Percentiles rank a stretch among this genome's conserved stretches.
Evolutionary conservation across 805 yeast species (phyloP).

Genomic region (Blastobotrys peoriensis): DNA sequence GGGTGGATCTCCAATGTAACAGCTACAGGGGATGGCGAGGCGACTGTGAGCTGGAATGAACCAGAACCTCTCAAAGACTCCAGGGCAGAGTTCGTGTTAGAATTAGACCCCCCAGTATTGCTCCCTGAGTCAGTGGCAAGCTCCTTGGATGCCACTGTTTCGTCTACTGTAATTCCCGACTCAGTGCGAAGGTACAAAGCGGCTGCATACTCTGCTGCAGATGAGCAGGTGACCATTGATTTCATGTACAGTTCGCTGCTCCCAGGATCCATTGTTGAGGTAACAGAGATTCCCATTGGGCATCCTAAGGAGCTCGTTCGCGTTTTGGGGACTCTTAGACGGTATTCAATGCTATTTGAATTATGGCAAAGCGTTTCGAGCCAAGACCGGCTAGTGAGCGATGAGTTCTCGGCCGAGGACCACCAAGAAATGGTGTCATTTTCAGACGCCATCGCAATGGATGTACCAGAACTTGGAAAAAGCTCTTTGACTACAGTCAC

Average conservation of each 20-base stretch:
- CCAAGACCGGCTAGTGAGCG: conserved; percentile 3
- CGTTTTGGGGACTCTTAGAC: conserved; percentile 20
- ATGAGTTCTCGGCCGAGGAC: conserved; percentile 5
- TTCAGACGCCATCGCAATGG: conserved; percentile 15
- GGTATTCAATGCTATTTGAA: conserved; percentile 3
- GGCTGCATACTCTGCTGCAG: not conserved
- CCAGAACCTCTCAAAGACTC: conserved; percentile 19
- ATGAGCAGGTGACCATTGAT: not conserved
- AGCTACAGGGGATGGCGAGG: conserved; percentile 6
- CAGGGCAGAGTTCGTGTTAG: conserved; percentile 28
- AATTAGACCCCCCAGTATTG: conserved; percentile 32
- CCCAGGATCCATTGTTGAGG: conserved; percentile 20
- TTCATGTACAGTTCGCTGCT: conserved; percentile 21
- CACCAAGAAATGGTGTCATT: conserved; percentile 12
- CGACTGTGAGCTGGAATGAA: conserved; percentile 12
- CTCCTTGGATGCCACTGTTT: conserved; percentile 9
- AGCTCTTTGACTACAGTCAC: too few species aligned
- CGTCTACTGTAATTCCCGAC: not conserved
- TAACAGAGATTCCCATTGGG: conserved; percentile 24
- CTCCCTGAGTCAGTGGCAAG: conserved; percentile 19
- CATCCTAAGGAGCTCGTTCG: conserved; percentile 26
- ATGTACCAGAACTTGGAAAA: too few species aligned
- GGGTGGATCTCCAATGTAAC: conserved; percentile 19
- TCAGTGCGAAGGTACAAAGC: not conserved
- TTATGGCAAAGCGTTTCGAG: conserved; percentile 7